phyloP scores from a whole-genome alignment of 192 early-diverging fungal species.

The Umbelopsis vinacea region DNA sequence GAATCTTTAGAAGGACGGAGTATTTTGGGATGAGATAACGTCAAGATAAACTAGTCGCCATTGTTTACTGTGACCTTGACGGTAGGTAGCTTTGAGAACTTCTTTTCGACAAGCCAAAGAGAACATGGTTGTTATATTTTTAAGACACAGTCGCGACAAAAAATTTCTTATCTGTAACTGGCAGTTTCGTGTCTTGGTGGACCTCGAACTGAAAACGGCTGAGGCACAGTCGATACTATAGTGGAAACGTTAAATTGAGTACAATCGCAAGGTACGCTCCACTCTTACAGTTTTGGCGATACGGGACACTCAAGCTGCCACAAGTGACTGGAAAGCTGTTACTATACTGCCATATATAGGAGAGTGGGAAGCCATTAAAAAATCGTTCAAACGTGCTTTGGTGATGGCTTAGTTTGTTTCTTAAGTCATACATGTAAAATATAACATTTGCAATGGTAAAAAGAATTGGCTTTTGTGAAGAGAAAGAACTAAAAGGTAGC shows the following conservation, averaged over 20 bases:
- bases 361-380: neutral
- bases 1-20: slow-evolving; percentile 23
- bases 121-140: neutral
- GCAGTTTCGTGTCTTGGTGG: slow-evolving; percentile 25
- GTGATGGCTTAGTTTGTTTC: too few species aligned
- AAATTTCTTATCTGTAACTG: slow-evolving; percentile 18
- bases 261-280: neutral
- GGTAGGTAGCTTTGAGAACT: slow-evolving; percentile 23
- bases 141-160: neutral
- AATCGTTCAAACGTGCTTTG: neutral
- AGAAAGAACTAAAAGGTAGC: too few species aligned
- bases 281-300: neutral
- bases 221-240: neutral
- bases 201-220: slow-evolving; percentile 19
- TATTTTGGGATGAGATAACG: neutral
- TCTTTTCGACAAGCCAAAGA: slow-evolving; percentile 11
- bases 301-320: neutral
- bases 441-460: too few species aligned
- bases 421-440: too few species aligned
- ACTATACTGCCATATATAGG: neutral
- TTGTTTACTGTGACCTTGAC: slow-evolving; percentile 23
- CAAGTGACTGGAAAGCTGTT: neutral
- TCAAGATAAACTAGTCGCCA: slow-evolving; percentile 20
- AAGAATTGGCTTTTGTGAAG: too few species aligned
- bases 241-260: slow-evolving; percentile 13